phyloP scores from a whole-genome alignment of 768 basidiomycete genomes.

The Leccinum ochraceum region DNA sequence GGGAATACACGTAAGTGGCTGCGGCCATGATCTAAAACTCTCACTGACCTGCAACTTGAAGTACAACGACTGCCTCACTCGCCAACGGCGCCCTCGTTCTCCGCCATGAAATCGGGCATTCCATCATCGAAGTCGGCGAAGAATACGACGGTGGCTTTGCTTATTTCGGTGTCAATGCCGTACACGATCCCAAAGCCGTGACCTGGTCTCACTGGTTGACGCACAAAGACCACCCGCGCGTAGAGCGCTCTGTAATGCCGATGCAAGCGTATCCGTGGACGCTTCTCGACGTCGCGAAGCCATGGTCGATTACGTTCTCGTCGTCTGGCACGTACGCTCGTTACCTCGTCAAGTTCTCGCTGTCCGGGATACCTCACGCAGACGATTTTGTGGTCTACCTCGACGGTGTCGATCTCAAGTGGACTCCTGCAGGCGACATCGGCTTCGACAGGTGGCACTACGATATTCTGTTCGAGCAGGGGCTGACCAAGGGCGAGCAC shows the following conservation, averaged over 20 bases:
- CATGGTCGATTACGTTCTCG: constrained; percentile 61
- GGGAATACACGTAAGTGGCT: constrained; percentile 64
- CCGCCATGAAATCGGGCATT: constrained; percentile 80
- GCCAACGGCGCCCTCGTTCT: constrained; percentile 75
- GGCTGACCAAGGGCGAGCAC: constrained; percentile 54
- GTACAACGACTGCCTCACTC: constrained; percentile 73
- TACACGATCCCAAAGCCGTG: constrained; percentile 43
- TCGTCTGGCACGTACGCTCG: constrained; percentile 66
- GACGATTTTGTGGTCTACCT: constrained; percentile 57
- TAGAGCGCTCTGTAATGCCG: constrained; percentile 74
- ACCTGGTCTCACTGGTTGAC: constrained; percentile 78
- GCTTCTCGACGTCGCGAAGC: constrained; percentile 56
- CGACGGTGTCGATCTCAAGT: constrained; percentile 60
- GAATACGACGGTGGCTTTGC: constrained; percentile 80
- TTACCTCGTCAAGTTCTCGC: constrained; percentile 66
- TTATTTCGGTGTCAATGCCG: constrained; percentile 72
- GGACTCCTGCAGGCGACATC: constrained; percentile 51
- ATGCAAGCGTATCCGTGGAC: constrained; percentile 78
- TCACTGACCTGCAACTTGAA: constrained; percentile 26
- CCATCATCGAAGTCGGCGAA: constrained; percentile 76
- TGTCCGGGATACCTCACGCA: constrained; percentile 63
- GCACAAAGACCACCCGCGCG: constrained; percentile 35
- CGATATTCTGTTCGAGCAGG: constrained; percentile 46
- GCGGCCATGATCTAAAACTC: background rate
- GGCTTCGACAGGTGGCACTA: constrained; percentile 80